phyloP scores from a whole-genome alignment of 495 filamentous ascomycete genomes.

The Penicillium ucsense region DNA sequence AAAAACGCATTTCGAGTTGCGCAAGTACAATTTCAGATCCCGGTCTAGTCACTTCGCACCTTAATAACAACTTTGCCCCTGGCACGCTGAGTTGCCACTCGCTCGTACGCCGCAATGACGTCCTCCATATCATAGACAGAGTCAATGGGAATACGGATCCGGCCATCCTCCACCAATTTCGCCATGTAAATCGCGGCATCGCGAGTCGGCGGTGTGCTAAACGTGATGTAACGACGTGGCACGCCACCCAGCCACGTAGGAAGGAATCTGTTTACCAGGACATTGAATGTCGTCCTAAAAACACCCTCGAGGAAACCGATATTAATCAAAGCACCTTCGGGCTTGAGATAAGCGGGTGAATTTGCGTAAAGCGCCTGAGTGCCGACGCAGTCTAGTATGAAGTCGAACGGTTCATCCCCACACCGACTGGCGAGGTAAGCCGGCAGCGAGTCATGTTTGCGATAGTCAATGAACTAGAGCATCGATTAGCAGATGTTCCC shows the following conservation, averaged over 20 bases:
- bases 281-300: constrained; percentile 13
- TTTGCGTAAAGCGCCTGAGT: constrained; percentile 19
- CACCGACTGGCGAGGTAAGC: constrained; percentile 15
- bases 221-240: constrained; percentile 22
- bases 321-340: constrained; percentile 25
- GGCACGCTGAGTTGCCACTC: constrained; percentile 22
- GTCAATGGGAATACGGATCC: constrained; percentile 24
- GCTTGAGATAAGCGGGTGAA: constrained; percentile 26
- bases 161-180: constrained; percentile 15
- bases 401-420: constrained; percentile 22
- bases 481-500: background rate
- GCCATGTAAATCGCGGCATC: constrained; percentile 16
- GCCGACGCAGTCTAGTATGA: constrained; percentile 31
- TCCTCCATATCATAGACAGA: constrained; percentile 28
- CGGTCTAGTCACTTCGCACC: constrained; percentile 4
- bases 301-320: constrained; percentile 21
- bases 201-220: constrained; percentile 18
- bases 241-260: constrained; percentile 28
- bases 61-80: constrained; percentile 29
- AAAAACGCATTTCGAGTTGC: background rate
- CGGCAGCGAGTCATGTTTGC: constrained; percentile 13
- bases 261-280: constrained; percentile 20
- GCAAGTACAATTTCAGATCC: background rate
- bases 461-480: constrained; percentile 31
- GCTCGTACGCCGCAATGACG: constrained; percentile 21